phyloP scores from a whole-genome alignment of 257 asterid genomes.

The Striga asiatica region DNA sequence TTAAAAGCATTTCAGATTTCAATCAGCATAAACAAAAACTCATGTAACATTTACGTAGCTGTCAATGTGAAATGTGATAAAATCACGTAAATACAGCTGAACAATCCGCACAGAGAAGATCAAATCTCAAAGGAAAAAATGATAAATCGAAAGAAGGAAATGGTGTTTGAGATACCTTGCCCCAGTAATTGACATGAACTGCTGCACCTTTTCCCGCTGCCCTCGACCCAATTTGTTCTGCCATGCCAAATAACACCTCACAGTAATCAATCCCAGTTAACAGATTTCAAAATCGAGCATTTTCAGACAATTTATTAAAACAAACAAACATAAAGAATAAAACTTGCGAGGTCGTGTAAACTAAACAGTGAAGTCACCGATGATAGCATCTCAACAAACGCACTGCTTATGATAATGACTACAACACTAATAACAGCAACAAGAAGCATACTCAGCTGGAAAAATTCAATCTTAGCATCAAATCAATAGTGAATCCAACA shows the following conservation, averaged over 20 bases:
- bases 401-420: slow-evolving; percentile 2
- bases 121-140: background rate
- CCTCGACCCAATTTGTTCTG: slow-evolving; percentile 95
- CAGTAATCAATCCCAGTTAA: slow-evolving; percentile 13
- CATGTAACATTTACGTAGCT: background rate
- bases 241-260: slow-evolving; percentile 13
- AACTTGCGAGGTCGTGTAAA: background rate
- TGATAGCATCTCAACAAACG: slow-evolving; percentile 3
- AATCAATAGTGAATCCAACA: background rate
- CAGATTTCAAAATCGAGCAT: too few species aligned
- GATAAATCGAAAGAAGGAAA: too few species aligned
- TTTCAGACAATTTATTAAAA: background rate
- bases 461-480: background rate
- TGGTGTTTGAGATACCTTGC: slow-evolving; percentile 76
- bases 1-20: slow-evolving; percentile 1
- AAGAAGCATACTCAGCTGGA: slow-evolving; percentile 12
- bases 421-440: background rate
- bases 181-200: slow-evolving; percentile 83
- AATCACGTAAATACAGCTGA: background rate
- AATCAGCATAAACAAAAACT: background rate
- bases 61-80: background rate
- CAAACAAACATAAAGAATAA: background rate
- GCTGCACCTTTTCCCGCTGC: slow-evolving; percentile 92
- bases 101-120: slow-evolving; percentile 1
- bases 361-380: background rate